Evolutionary conservation across 257 asterid genomes (phyloP).

Genomic region (Anisodus tanguticus): DNA sequence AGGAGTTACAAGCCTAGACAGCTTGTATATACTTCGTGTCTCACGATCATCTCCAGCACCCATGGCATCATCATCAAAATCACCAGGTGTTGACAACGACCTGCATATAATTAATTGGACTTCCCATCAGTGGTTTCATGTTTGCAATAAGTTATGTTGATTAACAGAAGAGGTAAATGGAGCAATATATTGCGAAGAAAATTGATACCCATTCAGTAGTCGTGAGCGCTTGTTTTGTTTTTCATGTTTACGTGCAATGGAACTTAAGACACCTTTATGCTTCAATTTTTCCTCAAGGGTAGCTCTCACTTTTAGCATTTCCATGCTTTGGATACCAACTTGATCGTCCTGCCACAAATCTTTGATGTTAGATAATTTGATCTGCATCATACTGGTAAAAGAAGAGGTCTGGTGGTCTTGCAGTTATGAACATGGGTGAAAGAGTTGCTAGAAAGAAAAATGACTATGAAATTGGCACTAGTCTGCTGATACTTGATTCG

Average conservation of each 20-base stretch:
- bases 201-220: slow-evolving; percentile 71
- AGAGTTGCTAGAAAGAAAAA: slow-evolving; percentile 3
- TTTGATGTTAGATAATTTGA: slow-evolving; percentile 18
- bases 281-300: slow-evolving; percentile 84
- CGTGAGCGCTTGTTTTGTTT: slow-evolving; percentile 44
- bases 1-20: slow-evolving; percentile 52
- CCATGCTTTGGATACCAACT: slow-evolving; percentile 72
- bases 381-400: neutral
- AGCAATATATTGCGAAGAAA: neutral
- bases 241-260: slow-evolving; percentile 57
- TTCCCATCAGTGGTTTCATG: slow-evolving; percentile 6
- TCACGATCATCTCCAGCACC: slow-evolving; percentile 46
- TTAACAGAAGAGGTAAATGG: neutral
- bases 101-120: slow-evolving; percentile 46
- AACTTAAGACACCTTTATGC: slow-evolving; percentile 71
- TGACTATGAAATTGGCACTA: slow-evolving; percentile 2
- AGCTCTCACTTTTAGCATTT: slow-evolving; percentile 89
- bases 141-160: neutral
- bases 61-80: slow-evolving; percentile 82
- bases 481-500: neutral
- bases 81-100: slow-evolving; percentile 80
- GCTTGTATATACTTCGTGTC: slow-evolving; percentile 42
- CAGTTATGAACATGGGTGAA: neutral
- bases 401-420: neutral
- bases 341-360: slow-evolving; percentile 57